A percentile compares a stretch with the other conserved stretches of the same genome.
phyloP scores from a whole-genome alignment of 495 filamentous ascomycete species.

The Xylona heveae region DNA sequence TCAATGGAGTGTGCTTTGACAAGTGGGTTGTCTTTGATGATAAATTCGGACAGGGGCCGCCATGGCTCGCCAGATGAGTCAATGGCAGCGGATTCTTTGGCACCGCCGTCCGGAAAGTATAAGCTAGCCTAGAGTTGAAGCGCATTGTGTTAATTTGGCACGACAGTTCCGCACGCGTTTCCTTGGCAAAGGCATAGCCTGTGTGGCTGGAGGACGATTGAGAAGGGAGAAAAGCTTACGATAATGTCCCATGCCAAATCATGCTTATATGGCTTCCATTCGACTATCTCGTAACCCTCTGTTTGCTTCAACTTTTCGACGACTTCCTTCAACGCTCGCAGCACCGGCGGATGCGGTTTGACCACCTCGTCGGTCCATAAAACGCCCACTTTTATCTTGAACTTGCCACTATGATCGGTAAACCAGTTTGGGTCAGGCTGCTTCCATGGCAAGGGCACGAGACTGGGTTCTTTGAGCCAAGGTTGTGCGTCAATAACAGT shows the following conservation, averaged over 20 bases:
- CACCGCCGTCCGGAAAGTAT: conserved; percentile 34
- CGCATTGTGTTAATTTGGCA: not conserved
- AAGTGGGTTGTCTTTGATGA: conserved; percentile 25
- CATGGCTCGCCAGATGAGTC: conserved; percentile 33
- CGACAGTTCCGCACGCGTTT: conserved; percentile 18
- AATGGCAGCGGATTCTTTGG: conserved; percentile 24
- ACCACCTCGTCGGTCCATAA: conserved; percentile 53
- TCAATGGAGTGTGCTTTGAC: conserved; percentile 18
- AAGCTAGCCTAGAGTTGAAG: conserved; percentile 20
- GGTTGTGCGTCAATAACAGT: conserved; percentile 34
- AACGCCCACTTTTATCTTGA: conserved; percentile 40
- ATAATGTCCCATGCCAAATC: conserved; percentile 23
- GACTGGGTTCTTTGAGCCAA: conserved; percentile 35
- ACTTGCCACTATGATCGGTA: conserved; percentile 12
- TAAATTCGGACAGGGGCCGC: conserved; percentile 25
- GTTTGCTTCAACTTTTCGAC: conserved; percentile 28
- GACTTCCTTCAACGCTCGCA: conserved; percentile 31
- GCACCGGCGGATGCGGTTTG: conserved; percentile 48
- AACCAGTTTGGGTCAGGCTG: conserved; percentile 7
- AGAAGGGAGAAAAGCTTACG: conserved; percentile 11
- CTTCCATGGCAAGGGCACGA: conserved; percentile 40
- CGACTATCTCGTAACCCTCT: conserved; percentile 30
- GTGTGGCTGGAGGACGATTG: conserved; percentile 9
- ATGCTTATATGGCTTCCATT: conserved; percentile 38
- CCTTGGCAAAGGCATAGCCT: conserved; percentile 12